These are phyloP conservation scores for Meira miltonrushii DNA, from an alignment of 1,284 basidiomycete species.

Conservation along the genomic window DNA sequence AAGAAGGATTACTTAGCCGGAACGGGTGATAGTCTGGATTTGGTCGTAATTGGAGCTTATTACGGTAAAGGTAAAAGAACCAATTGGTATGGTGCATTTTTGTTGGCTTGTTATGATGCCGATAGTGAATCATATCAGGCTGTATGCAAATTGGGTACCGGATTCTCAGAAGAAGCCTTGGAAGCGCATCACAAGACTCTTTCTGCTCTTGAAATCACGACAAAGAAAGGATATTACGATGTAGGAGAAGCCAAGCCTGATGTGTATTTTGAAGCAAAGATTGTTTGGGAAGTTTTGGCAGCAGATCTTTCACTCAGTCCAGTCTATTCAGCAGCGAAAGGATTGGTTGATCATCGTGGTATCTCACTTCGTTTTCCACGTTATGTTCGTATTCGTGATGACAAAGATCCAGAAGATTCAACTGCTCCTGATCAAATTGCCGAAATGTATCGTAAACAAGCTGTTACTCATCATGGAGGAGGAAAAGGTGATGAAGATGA, in stretches of 20 bases:
- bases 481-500: constrained; percentile 68
- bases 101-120: constrained; percentile 47
- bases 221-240: constrained; percentile 58
- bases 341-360: constrained; percentile 56
- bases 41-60: constrained; percentile 93
- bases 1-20: constrained; percentile 64
- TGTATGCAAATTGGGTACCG: constrained; percentile 92
- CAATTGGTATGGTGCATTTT: constrained; percentile 50
- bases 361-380: constrained; percentile 94
- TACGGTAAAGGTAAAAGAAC: constrained; percentile 97
- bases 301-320: constrained; percentile 95
- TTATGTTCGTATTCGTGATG: constrained; percentile 82
- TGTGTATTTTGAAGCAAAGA: constrained; percentile 46
- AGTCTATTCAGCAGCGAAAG: constrained; percentile 93
- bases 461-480: constrained; percentile 62
- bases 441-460: constrained; percentile 89
- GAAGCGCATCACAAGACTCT: constrained; percentile 77
- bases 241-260: constrained; percentile 57
- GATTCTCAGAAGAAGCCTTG: constrained; percentile 78
- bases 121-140: constrained; percentile 47
- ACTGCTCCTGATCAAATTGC: constrained; percentile 90
- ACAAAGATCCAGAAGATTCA: constrained; percentile 84
- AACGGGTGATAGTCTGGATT: constrained; percentile 91
- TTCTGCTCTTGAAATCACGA: constrained; percentile 70
- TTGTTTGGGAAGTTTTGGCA: constrained; percentile 97